Conservation (phyloP, 371 early-diverging fungal species). For the Funneliformis caledonium region DNA sequence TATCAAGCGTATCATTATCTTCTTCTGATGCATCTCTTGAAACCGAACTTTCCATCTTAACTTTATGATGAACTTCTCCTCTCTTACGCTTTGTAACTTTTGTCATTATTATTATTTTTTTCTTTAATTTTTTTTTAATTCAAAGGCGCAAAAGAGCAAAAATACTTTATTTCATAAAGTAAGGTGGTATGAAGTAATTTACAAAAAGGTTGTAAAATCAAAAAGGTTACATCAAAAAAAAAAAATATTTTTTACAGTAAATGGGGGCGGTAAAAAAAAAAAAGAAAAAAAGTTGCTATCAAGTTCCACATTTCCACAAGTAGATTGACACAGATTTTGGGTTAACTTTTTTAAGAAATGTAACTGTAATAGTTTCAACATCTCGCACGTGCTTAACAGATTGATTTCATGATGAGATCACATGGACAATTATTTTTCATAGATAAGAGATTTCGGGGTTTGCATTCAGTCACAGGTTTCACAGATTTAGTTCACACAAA, state of each 20-base stretch:
- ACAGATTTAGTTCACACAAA: background rate
- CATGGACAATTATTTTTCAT: background rate
- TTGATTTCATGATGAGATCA: background rate
- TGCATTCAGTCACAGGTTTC: background rate
- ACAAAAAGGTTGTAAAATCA: too few relatives aligned
- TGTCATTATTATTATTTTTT: too few relatives aligned
- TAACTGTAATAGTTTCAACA: background rate
- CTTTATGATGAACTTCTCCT: background rate
- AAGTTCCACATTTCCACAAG: background rate
- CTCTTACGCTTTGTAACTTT: background rate
- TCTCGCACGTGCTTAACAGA: background rate
- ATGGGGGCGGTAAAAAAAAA: background rate
- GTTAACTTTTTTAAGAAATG: background rate
- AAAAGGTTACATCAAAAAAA: too few relatives aligned
- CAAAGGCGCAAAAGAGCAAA: too few relatives aligned
- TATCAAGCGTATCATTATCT: background rate
- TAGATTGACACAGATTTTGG: background rate
- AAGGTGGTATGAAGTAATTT: too few relatives aligned
- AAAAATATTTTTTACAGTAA: background rate
- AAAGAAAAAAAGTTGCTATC: background rate
- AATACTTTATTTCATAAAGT: too few relatives aligned
- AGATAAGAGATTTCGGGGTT: background rate
- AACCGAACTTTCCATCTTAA: background rate
- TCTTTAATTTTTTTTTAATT: too few relatives aligned
- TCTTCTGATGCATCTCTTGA: slow-evolving; percentile 11